A percentile compares a stretch with the other conserved stretches of the same genome.
Conservation (phyloP, 768 basidiomycete genomes). For the Candolleomyces eurysporus region DNA sequence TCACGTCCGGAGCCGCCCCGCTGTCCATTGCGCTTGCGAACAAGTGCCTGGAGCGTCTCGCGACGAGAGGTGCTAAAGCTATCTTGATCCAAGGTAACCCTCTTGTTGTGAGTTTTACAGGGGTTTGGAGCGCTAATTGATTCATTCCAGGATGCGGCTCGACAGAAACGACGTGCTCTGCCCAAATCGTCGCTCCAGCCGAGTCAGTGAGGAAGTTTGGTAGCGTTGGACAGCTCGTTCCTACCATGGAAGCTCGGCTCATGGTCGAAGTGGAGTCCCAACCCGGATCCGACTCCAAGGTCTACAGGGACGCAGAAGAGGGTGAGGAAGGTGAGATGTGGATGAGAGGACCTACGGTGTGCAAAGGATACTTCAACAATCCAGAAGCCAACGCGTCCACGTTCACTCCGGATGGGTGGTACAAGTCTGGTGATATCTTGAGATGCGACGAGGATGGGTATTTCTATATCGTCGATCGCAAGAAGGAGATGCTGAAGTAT, state of each 20-base stretch:
- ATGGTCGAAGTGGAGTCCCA: constrained; percentile 39
- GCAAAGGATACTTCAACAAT: constrained; percentile 72
- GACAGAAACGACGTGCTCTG: constrained; percentile 62
- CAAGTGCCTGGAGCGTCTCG: constrained; percentile 25
- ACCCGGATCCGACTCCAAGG: constrained; percentile 24
- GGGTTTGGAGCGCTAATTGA: not conserved
- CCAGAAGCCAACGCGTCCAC: constrained; percentile 51
- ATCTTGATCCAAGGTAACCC: constrained; percentile 19
- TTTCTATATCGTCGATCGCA: constrained; percentile 57
- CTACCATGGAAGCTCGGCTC: constrained; percentile 62
- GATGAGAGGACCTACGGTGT: constrained; percentile 62
- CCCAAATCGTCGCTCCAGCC: constrained; percentile 40
- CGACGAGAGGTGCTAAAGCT: constrained; percentile 11
- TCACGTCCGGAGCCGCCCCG: constrained; percentile 67
- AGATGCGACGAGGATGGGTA: constrained; percentile 57
- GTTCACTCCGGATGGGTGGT: constrained; percentile 63
- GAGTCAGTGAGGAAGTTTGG: constrained; percentile 42
- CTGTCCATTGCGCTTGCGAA: constrained; percentile 49
- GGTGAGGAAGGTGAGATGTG: constrained; percentile 65
- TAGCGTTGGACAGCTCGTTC: constrained; percentile 53
- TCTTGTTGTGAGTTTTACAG: not conserved
- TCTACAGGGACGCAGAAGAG: constrained; percentile 27
- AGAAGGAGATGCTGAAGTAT: constrained; percentile 61
- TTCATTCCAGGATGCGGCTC: constrained; percentile 46
- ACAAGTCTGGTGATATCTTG: constrained; percentile 71